Evolutionary conservation across 1,284 basidiomycete species (phyloP).

Genomic region (Waitea zeae): DNA sequence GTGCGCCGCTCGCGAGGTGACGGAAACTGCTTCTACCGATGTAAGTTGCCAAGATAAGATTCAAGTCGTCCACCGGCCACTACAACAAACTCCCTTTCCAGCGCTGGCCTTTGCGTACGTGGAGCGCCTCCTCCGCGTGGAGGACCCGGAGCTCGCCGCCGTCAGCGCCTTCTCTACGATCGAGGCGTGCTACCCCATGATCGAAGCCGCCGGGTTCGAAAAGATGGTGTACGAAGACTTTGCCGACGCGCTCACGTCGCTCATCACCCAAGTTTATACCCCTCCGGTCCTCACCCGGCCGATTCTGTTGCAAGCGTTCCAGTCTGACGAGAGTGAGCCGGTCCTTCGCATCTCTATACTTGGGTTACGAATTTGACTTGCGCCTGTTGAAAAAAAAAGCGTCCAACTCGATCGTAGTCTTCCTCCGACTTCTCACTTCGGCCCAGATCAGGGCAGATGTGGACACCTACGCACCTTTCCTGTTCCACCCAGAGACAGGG

Average conservation of each 20-base stretch:
- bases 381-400: conserved; percentile 19
- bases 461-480: conserved; percentile 51
- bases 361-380: conserved; percentile 4
- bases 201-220: conserved; percentile 52
- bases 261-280: conserved; percentile 24
- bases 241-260: conserved; percentile 26
- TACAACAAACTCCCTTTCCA: conserved; percentile 8
- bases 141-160: conserved; percentile 27
- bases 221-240: conserved; percentile 42
- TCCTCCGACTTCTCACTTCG: conserved; percentile 66
- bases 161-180: conserved; percentile 34
- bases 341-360: conserved; percentile 1
- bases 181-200: conserved; percentile 28
- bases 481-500: conserved; percentile 57
- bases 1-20: conserved; percentile 30
- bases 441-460: conserved; percentile 60
- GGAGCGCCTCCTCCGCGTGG: conserved; percentile 25
- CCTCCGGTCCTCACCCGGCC: conserved; percentile 21
- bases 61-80: neutral
- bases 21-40: conserved; percentile 48
- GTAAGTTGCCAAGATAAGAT: too few species aligned
- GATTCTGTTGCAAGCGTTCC: conserved; percentile 34
- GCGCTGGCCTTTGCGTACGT: conserved; percentile 40
- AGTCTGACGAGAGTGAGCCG: conserved; percentile 33
- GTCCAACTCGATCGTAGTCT: conserved; percentile 58